phyloP scores from a whole-genome alignment of 768 basidiomycete species.

The Hortiboletus flavorubellus region DNA sequence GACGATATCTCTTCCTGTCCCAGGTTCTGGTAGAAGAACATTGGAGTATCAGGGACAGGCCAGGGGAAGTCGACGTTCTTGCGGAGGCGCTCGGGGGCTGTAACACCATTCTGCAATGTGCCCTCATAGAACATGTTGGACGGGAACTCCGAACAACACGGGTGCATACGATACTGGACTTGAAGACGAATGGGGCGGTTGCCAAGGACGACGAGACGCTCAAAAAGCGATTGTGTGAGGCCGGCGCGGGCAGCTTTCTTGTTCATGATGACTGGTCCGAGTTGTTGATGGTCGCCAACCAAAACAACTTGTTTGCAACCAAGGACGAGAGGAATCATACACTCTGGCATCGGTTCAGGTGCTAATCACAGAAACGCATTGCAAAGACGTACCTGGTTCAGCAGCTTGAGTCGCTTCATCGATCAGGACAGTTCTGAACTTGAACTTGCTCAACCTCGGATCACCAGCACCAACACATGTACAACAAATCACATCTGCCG shows the following conservation, averaged over 20 bases:
- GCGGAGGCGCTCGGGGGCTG: slow-evolving; percentile 92
- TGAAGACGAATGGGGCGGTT: slow-evolving; percentile 98
- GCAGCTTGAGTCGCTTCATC: slow-evolving; percentile 99
- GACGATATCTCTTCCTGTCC: slow-evolving; percentile 99
- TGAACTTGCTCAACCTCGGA: slow-evolving; percentile 92
- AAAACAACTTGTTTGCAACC: slow-evolving; percentile 98
- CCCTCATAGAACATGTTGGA: slow-evolving; percentile 99
- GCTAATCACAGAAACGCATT: neutral
- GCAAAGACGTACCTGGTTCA: slow-evolving; percentile 69
- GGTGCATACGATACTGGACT: slow-evolving; percentile 99
- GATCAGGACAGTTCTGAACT: slow-evolving; percentile 97
- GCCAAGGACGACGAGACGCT: slow-evolving; percentile 90
- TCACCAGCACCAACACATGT: slow-evolving; percentile 99
- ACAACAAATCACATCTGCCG: slow-evolving; percentile 97
- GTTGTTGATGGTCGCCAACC: slow-evolving; percentile 95
- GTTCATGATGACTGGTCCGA: slow-evolving; percentile 99
- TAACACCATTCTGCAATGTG: slow-evolving; percentile 97
- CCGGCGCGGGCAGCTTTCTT: slow-evolving; percentile 99
- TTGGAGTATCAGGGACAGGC: slow-evolving; percentile 95
- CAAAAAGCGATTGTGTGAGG: slow-evolving; percentile 96
- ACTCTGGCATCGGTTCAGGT: slow-evolving; percentile 55
- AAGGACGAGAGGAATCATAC: slow-evolving; percentile 98
- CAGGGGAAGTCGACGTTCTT: slow-evolving; percentile 99
- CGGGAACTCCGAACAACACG: slow-evolving; percentile 97
- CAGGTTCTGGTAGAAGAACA: slow-evolving; percentile 99